A percentile compares a stretch with the other conserved stretches of the same genome.
phyloP scores from a whole-genome alignment of 495 filamentous ascomycete genomes.

The Penicillium tannophilum region DNA sequence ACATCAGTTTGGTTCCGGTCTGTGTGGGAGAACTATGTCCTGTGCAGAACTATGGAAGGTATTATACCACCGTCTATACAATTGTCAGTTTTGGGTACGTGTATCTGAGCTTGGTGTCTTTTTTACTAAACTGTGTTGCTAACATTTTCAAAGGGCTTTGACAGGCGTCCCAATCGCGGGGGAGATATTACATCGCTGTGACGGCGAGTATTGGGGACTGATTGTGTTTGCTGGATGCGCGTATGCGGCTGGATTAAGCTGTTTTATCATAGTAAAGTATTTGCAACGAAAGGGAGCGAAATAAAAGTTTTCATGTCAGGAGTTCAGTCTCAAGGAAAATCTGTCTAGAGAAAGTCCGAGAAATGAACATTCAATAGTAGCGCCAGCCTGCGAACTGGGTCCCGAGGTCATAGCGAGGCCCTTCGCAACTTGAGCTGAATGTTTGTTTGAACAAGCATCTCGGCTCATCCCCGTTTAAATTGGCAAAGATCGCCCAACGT shows the following conservation, averaged over 20 bases:
- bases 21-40: slow-evolving; percentile 89
- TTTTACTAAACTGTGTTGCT: slow-evolving; percentile 12
- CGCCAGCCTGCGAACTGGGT: too few relatives aligned
- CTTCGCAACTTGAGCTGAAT: too few relatives aligned
- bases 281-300: background rate
- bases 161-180: slow-evolving; percentile 92
- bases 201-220: slow-evolving; percentile 62
- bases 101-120: background rate
- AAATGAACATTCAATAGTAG: too few relatives aligned
- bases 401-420: too few relatives aligned
- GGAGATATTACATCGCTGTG: slow-evolving; percentile 57
- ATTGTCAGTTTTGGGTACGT: slow-evolving; percentile 79
- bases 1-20: slow-evolving; percentile 82
- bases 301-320: background rate
- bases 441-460: too few relatives aligned
- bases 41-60: slow-evolving; percentile 80
- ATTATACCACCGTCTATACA: slow-evolving; percentile 84
- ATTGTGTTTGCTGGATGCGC: slow-evolving; percentile 67
- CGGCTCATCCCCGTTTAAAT: too few relatives aligned
- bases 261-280: slow-evolving; percentile 59
- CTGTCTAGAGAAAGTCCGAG: too few relatives aligned
- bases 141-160: slow-evolving; percentile 52
- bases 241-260: slow-evolving; percentile 61
- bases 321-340: too few relatives aligned
- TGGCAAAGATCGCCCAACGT: too few relatives aligned